Percentiles rank a stretch among this genome's conserved stretches.
Evolutionary conservation across 2,329 filamentous ascomycete species (phyloP).

Genomic region (Ceratocystis papillata): DNA sequence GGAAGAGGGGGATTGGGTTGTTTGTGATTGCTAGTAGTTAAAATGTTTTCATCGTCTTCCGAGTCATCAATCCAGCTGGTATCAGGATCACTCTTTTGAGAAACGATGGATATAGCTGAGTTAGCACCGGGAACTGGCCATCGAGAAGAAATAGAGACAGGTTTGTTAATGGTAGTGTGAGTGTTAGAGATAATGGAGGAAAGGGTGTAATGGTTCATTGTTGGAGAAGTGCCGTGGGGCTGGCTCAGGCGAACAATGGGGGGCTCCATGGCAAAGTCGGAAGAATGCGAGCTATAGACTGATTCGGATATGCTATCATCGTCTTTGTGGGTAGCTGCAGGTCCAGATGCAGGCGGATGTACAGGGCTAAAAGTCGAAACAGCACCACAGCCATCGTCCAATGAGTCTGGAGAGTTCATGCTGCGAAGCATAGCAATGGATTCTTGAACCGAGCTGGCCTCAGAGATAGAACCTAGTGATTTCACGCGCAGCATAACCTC

Average conservation of each 20-base stretch:
- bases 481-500: slow-evolving; percentile 22
- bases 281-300: slow-evolving; percentile 15
- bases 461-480: slow-evolving; percentile 14
- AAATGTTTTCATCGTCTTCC: slow-evolving; percentile 30
- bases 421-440: slow-evolving; percentile 20
- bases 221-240: slow-evolving; percentile 10
- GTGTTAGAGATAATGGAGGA: slow-evolving; percentile 12
- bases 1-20: not conserved
- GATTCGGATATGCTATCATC: slow-evolving; percentile 19
- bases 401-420: slow-evolving; percentile 10
- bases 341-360: not conserved
- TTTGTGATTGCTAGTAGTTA: slow-evolving; percentile 7
- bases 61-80: slow-evolving; percentile 35
- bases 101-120: slow-evolving; percentile 15
- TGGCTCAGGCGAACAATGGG: slow-evolving; percentile 19
- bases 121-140: slow-evolving; percentile 10
- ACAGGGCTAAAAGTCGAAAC: slow-evolving; percentile 11
- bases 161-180: not conserved
- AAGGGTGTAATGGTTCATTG: slow-evolving; percentile 2
- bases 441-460: slow-evolving; percentile 20
- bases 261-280: slow-evolving; percentile 17
- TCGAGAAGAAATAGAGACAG: not conserved
- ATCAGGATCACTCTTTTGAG: slow-evolving; percentile 25
- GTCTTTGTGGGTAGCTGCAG: slow-evolving; percentile 17
- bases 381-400: not conserved